Evolutionary conservation across 2,329 filamentous ascomycete genomes (phyloP), one percentile per base, ranked within the genome.

Genomic region (Cadophora gregata): DNA sequence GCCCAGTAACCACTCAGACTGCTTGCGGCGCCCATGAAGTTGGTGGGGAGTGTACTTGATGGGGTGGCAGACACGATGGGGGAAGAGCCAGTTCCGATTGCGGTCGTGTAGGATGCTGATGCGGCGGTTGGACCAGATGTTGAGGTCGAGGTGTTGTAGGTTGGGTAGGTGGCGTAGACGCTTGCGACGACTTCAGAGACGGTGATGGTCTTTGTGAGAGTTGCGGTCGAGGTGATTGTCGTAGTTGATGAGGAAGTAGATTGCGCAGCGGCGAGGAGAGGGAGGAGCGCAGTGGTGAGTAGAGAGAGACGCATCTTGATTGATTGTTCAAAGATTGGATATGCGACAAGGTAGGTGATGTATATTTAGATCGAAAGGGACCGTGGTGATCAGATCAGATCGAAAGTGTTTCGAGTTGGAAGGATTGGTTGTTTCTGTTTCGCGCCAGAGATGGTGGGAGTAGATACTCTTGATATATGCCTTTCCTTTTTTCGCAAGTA

Each of bases 191-290:
- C 80, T 74, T 79, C 76, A 55, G 81, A 81, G 68, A 87, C 81
- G 55, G 82, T 86, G 75, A 85, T 75, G 59, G 83, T 85, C 75
- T 82, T 82, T 74, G 83, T 85, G 72, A 83, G 73, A 55, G 81
- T 83, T 64, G 80, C 79, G 48, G 85, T 88, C 29, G 80, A 80
- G 56, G 73, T 88, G 47, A 80, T 78, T 19, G 73, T 84, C 21
- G 82, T 80, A 51, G 81, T 72, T 4, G 51, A 47, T 8, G 69
- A 67, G 16, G 69, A 58, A 14, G 59, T 61, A n/a, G 68, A 59
- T 31, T 72, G 62, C 45, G 85, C 85, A 62, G 85, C 73, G 67
- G 84, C 86, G 74, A 87, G 76, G 62, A 85, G 79, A 73, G 86
- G 85, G 75, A 88, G 80, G 69, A 84, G 76, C 68, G 82, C 81